phyloP scores from a whole-genome alignment of 495 filamentous ascomycete genomes.

The Jackrogersella multiformis region DNA sequence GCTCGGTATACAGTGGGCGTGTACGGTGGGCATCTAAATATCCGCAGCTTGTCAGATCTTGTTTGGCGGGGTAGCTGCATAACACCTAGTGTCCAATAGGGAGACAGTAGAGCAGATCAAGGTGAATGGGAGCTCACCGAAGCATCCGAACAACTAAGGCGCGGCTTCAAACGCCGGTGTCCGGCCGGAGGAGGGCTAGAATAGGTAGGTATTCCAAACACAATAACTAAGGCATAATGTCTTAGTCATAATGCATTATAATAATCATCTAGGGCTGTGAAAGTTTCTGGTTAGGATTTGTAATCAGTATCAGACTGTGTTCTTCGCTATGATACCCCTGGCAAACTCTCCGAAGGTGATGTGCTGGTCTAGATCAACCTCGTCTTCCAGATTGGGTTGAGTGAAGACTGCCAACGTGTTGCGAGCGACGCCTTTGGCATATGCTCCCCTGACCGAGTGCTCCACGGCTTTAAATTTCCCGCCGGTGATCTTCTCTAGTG shows the following conservation, averaged over 20 bases:
- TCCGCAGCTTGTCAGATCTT: neutral
- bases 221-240: neutral
- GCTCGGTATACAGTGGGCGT: too few species aligned
- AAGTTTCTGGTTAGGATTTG: neutral
- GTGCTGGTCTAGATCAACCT: slow-evolving; percentile 76
- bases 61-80: slow-evolving; percentile 20
- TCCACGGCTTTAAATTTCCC: slow-evolving; percentile 94
- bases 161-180: neutral
- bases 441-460: slow-evolving; percentile 86
- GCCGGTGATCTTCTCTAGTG: slow-evolving; percentile 85
- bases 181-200: neutral
- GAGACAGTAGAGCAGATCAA: neutral
- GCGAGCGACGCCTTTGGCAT: slow-evolving; percentile 69
- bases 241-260: neutral
- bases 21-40: too few species aligned
- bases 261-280: neutral
- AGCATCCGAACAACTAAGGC: neutral
- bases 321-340: slow-evolving; percentile 80
- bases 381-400: slow-evolving; percentile 90
- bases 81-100: neutral
- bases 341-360: slow-evolving; percentile 89
- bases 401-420: slow-evolving; percentile 98
- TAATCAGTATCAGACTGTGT: slow-evolving; percentile 61
- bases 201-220: too few species aligned
- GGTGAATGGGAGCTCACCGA: too few species aligned